Evolutionary conservation across 768 basidiomycete species (phyloP).

Genomic region (Gloeopeniophorella convolvens): DNA sequence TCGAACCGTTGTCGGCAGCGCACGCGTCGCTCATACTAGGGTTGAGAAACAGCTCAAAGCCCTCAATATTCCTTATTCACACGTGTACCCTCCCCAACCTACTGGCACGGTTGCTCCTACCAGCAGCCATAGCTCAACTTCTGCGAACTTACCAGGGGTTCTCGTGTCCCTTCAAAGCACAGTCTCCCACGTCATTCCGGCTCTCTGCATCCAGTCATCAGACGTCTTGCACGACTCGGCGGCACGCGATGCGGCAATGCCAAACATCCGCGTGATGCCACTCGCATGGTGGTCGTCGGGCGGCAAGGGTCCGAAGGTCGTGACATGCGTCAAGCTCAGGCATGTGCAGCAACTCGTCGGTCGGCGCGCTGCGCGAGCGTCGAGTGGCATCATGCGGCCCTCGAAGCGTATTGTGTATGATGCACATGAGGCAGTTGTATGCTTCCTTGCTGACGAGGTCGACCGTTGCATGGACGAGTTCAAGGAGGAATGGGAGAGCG

Average conservation of each 20-base stretch:
- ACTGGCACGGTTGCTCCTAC: constrained; percentile 26
- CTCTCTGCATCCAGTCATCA: constrained; percentile 73
- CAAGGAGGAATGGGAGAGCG: constrained; percentile 85
- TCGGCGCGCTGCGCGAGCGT: constrained; percentile 40
- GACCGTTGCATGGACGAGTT: constrained; percentile 87
- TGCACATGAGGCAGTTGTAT: constrained; percentile 80
- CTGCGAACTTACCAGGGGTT: constrained; percentile 35
- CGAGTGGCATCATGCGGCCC: constrained; percentile 61
- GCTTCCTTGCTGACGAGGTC: constrained; percentile 81
- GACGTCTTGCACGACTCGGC: constrained; percentile 79
- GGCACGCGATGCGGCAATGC: constrained; percentile 88
- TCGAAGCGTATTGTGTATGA: constrained; percentile 89
- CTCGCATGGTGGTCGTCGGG: constrained; percentile 78
- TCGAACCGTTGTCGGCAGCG: constrained; percentile 42
- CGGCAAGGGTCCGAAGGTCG: constrained; percentile 42
- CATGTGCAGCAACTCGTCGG: constrained; percentile 85
- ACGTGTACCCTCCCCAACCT: constrained; percentile 54
- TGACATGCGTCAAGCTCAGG: constrained; percentile 86
- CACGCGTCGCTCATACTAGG: constrained; percentile 83
- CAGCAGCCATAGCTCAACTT: background rate
- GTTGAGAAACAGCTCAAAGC: constrained; percentile 84
- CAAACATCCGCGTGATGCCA: constrained; percentile 83
- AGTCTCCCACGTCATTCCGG: constrained; percentile 72
- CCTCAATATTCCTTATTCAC: constrained; percentile 69
- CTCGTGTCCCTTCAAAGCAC: constrained; percentile 61